Evolutionary conservation across 352 stramenopile genomes (phyloP).

Genomic region (Blastocystis sp.): DNA sequence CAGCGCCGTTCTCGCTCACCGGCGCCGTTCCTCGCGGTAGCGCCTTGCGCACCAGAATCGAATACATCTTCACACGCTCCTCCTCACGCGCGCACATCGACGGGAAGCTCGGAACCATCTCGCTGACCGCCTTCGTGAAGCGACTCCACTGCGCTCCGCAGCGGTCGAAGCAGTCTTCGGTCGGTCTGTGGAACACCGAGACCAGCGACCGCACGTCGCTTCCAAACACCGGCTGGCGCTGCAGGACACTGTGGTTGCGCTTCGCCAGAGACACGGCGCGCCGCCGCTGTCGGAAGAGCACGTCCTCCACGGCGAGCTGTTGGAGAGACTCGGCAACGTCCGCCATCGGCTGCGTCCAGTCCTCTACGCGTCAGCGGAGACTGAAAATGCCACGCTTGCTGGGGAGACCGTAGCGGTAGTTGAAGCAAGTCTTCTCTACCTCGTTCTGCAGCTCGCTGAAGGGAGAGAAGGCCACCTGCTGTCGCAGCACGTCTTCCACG

Average conservation of each 20-base stretch:
- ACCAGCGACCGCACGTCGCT: background rate
- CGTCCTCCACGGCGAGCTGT: background rate
- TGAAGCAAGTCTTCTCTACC: background rate
- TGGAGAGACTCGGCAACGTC: background rate
- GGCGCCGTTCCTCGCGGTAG: background rate
- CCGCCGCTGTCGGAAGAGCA: background rate
- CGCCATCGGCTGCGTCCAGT: background rate
- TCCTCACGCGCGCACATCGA: background rate
- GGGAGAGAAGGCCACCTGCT: background rate
- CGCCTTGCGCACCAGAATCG: background rate
- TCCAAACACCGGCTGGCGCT: background rate
- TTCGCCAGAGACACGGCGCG: slow-evolving; percentile 12
- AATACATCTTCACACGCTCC: background rate
- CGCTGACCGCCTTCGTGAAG: background rate
- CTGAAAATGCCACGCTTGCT: background rate
- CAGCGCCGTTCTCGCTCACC: background rate
- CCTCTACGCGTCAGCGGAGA: background rate
- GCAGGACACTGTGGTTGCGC: background rate
- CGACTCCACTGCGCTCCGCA: background rate
- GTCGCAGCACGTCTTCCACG: background rate
- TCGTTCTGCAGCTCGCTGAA: background rate
- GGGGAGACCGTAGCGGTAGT: background rate
- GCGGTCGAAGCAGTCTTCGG: background rate
- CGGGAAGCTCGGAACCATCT: background rate
- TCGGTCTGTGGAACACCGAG: background rate